Base-by-base conservation (phyloP, 495 filamentous ascomycete species). In the Thozetella sp. region DNA sequence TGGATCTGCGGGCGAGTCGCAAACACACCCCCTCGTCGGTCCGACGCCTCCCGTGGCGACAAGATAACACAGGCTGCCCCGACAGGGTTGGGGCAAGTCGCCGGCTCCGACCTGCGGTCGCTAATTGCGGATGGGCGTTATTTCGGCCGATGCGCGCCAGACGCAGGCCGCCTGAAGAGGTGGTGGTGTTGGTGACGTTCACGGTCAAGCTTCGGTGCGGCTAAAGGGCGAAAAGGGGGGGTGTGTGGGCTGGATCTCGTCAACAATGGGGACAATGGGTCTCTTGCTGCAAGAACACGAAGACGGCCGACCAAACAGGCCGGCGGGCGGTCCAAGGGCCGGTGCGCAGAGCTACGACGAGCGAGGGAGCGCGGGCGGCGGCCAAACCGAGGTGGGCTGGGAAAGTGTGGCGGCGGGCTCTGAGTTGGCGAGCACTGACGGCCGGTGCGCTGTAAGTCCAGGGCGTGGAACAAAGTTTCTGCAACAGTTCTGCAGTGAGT, bases 141-240 rank as follows among this genome's bases (percentile, higher is more conserved):
- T 62, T 60, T 46, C 70, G 57, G 63, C 63, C 63, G 53, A 48
- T 10, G 9, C 43, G 43, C 43, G 43, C 40, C 56, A 50, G 40
- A 58, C 61, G 57, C 53, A 54, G 48, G 15, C 37, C 45, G 48
- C 55, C 51, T 46, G 25, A 26, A 34, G 46, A 50, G 23, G 27
- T n/a, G 25, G 20, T 15, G 20, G 20, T 17, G 22, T 24, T 46
- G 20, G 43, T 48, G 43, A 48, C 43, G 20, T n/a, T 22, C 54
- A 54, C 13, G 50, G 22, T 37, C 50, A 46, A 25, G 57, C 24
- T 54, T 48, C 25, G 51, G 62, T 61, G 67, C 63, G 68, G 64
- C 68, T 72, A 68, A 69, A 67, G 11, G n/a, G 43, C 12, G 20
- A 15, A 10, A 48, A n/a, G n/a, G n/a, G n/a, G n/a, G n/a, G n/a